Evolutionary conservation across 1,284 basidiomycete species (phyloP).

Genomic region (Apiotrichum sp.): DNA sequence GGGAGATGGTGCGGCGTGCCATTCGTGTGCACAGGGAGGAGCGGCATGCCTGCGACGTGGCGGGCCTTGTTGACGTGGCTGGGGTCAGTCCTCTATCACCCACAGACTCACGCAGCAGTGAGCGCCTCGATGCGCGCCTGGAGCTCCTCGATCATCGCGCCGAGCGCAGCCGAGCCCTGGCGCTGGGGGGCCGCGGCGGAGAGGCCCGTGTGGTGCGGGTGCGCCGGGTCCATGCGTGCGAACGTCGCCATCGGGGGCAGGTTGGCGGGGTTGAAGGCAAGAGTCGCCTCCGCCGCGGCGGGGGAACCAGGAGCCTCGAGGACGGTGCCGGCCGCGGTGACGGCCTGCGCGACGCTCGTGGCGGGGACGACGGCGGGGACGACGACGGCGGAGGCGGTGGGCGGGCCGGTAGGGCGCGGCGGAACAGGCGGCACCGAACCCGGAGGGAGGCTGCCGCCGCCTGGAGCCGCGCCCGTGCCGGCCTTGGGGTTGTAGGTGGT

Average conservation of each 20-base stretch:
- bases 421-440: neutral
- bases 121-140: conserved; percentile 1
- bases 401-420: neutral
- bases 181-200: neutral
- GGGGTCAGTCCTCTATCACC: neutral
- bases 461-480: neutral
- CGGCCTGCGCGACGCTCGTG: too few species aligned
- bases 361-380: neutral
- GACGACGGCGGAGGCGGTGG: neutral
- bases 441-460: neutral
- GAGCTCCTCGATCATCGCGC: neutral
- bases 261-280: too few species aligned
- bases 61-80: neutral
- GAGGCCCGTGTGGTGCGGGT: neutral
- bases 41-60: neutral
- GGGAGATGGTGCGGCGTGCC: neutral
- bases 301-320: too few species aligned
- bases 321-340: too few species aligned
- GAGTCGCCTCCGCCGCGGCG: too few species aligned
- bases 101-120: neutral
- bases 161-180: neutral
- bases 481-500: conserved; percentile 1
- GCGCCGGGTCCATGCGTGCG: neutral
- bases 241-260: neutral
- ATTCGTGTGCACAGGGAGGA: neutral